Conservation (phyloP, 2,329 filamentous ascomycete species). For the Emergomyces pasteurianus region DNA sequence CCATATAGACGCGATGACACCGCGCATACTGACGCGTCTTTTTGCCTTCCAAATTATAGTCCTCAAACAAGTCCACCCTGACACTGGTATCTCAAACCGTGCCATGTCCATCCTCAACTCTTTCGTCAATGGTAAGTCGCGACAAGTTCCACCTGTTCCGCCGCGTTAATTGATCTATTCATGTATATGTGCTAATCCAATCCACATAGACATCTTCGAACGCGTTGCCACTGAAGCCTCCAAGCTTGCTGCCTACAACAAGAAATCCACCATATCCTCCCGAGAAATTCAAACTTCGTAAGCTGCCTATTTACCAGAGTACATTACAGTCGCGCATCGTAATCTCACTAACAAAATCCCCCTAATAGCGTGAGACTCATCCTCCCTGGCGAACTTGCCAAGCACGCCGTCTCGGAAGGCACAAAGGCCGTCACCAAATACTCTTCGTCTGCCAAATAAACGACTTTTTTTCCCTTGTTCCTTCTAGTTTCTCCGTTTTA, state of each 20-base stretch:
- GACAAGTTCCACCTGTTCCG: not conserved
- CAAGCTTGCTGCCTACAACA: slow-evolving; percentile 99
- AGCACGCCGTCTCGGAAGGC: slow-evolving; percentile 98
- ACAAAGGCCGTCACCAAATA: slow-evolving; percentile 99
- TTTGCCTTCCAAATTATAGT: slow-evolving; percentile 44
- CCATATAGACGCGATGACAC: not conserved
- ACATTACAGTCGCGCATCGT: not conserved
- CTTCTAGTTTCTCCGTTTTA: slow-evolving; percentile 47
- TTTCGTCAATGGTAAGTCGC: slow-evolving; percentile 81
- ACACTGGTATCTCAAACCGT: slow-evolving; percentile 99
- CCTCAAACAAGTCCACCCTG: slow-evolving; percentile 98
- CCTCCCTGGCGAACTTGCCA: slow-evolving; percentile 94
- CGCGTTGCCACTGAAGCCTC: slow-evolving; percentile 96
- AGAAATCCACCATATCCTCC: slow-evolving; percentile 99
- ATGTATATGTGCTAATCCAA: not conserved
- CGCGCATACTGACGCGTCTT: slow-evolving; percentile 26
- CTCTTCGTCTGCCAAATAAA: slow-evolving; percentile 98
- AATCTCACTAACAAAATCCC: not conserved
- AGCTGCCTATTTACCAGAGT: slow-evolving; percentile 19
- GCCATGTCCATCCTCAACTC: slow-evolving; percentile 99
- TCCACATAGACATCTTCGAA: slow-evolving; percentile 80
- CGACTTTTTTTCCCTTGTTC: slow-evolving; percentile 23
- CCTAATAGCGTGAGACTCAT: slow-evolving; percentile 68
- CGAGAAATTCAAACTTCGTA: slow-evolving; percentile 97
- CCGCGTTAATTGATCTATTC: not conserved